Percentiles rank a stretch among this genome's conserved stretches.
Conservation (phyloP, 371 early-diverging fungal genomes). For the Rhizomucor pusillus region DNA sequence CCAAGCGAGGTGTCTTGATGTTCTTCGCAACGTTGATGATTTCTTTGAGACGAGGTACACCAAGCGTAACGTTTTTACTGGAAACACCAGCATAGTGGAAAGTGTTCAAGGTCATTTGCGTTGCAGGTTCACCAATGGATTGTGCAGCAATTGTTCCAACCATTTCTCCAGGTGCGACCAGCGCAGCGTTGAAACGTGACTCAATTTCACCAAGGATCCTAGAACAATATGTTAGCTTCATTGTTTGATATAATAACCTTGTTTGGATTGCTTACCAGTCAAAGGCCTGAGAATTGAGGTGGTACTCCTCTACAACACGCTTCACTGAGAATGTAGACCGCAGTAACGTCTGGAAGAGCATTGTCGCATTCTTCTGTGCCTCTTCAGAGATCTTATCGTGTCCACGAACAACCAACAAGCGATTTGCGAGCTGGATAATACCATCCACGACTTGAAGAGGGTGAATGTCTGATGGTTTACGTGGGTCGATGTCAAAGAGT, state of each 20-base stretch:
- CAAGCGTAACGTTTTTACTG: slow-evolving; percentile 96
- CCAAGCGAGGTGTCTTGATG: slow-evolving; percentile 96
- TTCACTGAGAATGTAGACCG: slow-evolving; percentile 83
- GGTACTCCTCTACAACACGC: slow-evolving; percentile 90
- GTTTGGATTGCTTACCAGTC: slow-evolving; percentile 61
- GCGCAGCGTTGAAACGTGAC: slow-evolving; percentile 83
- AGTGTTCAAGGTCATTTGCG: slow-evolving; percentile 99
- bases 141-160: slow-evolving; percentile 99
- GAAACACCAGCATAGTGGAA: slow-evolving; percentile 99
- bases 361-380: slow-evolving; percentile 91
- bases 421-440: slow-evolving; percentile 70
- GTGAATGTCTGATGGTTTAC: slow-evolving; percentile 82
- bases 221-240: not conserved
- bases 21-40: slow-evolving; percentile 98
- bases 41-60: slow-evolving; percentile 99
- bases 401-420: slow-evolving; percentile 84
- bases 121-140: slow-evolving; percentile 99
- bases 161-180: slow-evolving; percentile 99
- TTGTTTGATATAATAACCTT: not conserved
- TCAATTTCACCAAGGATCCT: slow-evolving; percentile 90
- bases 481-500: slow-evolving; percentile 80
- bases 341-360: slow-evolving; percentile 85
- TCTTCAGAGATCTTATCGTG: slow-evolving; percentile 80
- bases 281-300: slow-evolving; percentile 84
- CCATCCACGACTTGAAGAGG: slow-evolving; percentile 81